Percentiles rank a stretch among this genome's conserved stretches.
phyloP scores from a whole-genome alignment of 768 basidiomycete genomes.

The Amanita thiersii region DNA sequence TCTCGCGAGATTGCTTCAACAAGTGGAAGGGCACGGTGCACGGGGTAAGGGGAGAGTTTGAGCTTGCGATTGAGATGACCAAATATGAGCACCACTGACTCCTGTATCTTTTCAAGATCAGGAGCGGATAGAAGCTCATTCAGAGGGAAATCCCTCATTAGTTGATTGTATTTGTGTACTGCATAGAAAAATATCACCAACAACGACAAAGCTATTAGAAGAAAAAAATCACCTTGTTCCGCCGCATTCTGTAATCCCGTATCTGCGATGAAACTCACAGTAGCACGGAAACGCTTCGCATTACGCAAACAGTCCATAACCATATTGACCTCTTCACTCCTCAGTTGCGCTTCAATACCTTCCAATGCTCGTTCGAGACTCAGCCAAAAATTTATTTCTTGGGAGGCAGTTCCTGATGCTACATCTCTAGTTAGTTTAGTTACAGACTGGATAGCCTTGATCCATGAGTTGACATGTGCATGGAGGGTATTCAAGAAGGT shows the following conservation, averaged over 20 bases:
- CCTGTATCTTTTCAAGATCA: constrained; percentile 91
- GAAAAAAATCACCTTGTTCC: constrained; percentile 56
- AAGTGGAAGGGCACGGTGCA: constrained; percentile 89
- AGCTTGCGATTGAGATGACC: constrained; percentile 93
- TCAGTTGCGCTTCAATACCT: constrained; percentile 84
- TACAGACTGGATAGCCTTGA: constrained; percentile 94
- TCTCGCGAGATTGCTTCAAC: constrained; percentile 98
- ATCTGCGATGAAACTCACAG: constrained; percentile 96
- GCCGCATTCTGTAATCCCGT: constrained; percentile 94
- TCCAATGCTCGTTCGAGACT: constrained; percentile 91
- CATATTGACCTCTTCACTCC: constrained; percentile 87
- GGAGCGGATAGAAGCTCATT: constrained; percentile 96
- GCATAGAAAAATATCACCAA: constrained; percentile 2
- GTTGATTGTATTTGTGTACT: constrained; percentile 97
- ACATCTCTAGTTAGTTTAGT: constrained; percentile 96
- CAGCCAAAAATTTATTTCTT: constrained; percentile 99
- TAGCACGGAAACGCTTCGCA: constrained; percentile 95
- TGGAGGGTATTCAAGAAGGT: constrained; percentile 92
- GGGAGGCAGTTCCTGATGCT: constrained; percentile 88
- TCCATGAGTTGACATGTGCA: constrained; percentile 93
- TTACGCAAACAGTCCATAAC: constrained; percentile 92
- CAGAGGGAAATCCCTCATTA: constrained; percentile 99
- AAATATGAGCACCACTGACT: constrained; percentile 82
- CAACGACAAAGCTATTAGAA: not conserved
- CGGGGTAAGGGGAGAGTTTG: constrained; percentile 92